Percentiles rank a stretch among this genome's conserved stretches.
These are phyloP conservation scores for Fusarium austroafricanum DNA, from an alignment of 2,329 filamentous ascomycete genomes.

Conservation along the genomic window DNA sequence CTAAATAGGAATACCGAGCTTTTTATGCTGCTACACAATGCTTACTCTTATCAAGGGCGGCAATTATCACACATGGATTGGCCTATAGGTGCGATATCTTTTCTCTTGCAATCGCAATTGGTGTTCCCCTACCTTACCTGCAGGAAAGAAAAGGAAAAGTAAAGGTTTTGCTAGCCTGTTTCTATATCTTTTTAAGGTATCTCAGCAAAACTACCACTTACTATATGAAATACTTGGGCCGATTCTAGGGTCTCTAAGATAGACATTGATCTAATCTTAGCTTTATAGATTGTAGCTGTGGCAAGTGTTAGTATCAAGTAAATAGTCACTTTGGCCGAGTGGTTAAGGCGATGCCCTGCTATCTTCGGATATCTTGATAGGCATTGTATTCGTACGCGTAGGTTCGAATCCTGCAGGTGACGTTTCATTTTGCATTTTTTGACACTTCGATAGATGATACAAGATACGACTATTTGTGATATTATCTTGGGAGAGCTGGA, in stretches of 20 bases:
- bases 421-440: conserved; percentile 3
- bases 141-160: neutral
- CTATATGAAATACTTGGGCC: too few relatives aligned
- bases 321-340: conserved; percentile 24
- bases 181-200: neutral
- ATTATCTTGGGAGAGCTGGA: neutral
- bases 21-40: neutral
- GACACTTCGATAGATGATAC: too few relatives aligned
- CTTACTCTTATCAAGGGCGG: neutral
- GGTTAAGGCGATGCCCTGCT: conserved; percentile 37
- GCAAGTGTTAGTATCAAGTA: neutral
- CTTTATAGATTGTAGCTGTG: too few relatives aligned
- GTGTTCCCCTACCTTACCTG: neutral
- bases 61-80: neutral
- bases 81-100: neutral
- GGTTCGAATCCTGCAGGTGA: conserved; percentile 35
- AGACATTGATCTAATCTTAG: too few relatives aligned
- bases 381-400: conserved; percentile 36
- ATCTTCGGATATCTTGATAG: conserved; percentile 29
- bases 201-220: too few relatives aligned
- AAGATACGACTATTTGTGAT: fast-evolving
- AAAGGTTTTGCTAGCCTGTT: too few relatives aligned
- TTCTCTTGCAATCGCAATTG: neutral
- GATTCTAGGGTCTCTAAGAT: too few relatives aligned
- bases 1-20: neutral